These are phyloP conservation scores for Synchytrium microbalum DNA, from an alignment of 371 early-diverging fungal genomes.

Conservation along the genomic window DNA sequence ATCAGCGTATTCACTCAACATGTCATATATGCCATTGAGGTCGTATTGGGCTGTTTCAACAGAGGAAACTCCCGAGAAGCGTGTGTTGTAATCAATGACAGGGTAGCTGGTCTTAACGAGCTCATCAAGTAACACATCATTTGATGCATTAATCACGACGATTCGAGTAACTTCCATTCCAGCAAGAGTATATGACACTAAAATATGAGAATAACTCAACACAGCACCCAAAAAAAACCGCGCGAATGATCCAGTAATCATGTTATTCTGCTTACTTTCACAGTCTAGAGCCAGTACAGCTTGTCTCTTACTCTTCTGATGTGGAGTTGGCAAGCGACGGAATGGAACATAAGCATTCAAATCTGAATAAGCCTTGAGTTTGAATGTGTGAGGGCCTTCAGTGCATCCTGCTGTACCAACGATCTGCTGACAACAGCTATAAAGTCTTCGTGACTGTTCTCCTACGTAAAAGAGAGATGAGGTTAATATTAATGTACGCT, in stretches of 20 bases:
- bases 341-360: constrained; percentile 24
- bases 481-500: too few species aligned
- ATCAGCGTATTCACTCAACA: constrained; percentile 44
- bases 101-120: constrained; percentile 57
- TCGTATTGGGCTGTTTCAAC: constrained; percentile 39
- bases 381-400: constrained; percentile 34
- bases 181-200: constrained; percentile 51
- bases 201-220: too few species aligned
- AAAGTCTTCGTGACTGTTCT: not conserved
- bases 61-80: constrained; percentile 60
- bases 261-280: constrained; percentile 58
- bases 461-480: too few species aligned
- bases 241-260: not conserved
- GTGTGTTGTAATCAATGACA: constrained; percentile 63
- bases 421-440: constrained; percentile 4
- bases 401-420: constrained; percentile 18
- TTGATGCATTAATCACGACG: constrained; percentile 29
- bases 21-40: constrained; percentile 52
- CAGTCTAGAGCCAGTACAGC: constrained; percentile 61
- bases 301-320: not conserved
- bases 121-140: constrained; percentile 50
- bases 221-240: not conserved
- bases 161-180: constrained; percentile 67
- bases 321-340: constrained; percentile 9
- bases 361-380: constrained; percentile 12